Percentiles rank a stretch among this genome's conserved stretches.
phyloP scores from a whole-genome alignment of 2,329 filamentous ascomycete species.

The Alternaria postmessia region DNA sequence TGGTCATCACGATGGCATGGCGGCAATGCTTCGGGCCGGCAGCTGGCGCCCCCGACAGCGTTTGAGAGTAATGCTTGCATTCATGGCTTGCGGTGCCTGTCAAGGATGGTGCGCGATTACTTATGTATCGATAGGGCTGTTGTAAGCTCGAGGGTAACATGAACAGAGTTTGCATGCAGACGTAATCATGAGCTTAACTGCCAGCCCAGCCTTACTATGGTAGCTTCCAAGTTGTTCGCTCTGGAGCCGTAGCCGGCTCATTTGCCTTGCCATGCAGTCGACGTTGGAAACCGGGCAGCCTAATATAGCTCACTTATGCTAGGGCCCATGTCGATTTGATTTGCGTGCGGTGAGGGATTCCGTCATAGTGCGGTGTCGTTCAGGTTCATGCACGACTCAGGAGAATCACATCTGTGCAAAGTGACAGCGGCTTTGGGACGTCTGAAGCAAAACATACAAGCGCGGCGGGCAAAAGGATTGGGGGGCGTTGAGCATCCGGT shows the following conservation, averaged over 20 bases:
- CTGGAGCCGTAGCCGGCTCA: slow-evolving; percentile 29
- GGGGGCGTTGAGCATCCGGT: slow-evolving; percentile 25
- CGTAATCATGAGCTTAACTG: slow-evolving; percentile 17
- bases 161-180: slow-evolving; percentile 14
- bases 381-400: slow-evolving; percentile 31
- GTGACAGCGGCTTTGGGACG: background rate
- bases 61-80: background rate
- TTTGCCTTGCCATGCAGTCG: slow-evolving; percentile 14
- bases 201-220: slow-evolving; percentile 3
- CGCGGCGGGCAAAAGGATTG: slow-evolving; percentile 1
- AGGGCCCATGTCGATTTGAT: slow-evolving; percentile 18
- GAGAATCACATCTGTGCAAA: slow-evolving; percentile 12
- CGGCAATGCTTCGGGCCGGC: background rate
- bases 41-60: background rate
- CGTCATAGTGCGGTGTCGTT: slow-evolving; percentile 27
- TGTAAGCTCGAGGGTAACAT: slow-evolving; percentile 5
- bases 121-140: background rate
- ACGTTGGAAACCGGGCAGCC: slow-evolving; percentile 34
- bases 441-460: slow-evolving; percentile 2
- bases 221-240: slow-evolving; percentile 13
- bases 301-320: slow-evolving; percentile 29
- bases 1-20: background rate
- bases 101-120: background rate
- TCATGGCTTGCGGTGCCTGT: background rate
- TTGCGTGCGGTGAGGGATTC: slow-evolving; percentile 21